Conservation (phyloP, 192 early-diverging fungal genomes). For the Gamsiella multidivaricata region DNA sequence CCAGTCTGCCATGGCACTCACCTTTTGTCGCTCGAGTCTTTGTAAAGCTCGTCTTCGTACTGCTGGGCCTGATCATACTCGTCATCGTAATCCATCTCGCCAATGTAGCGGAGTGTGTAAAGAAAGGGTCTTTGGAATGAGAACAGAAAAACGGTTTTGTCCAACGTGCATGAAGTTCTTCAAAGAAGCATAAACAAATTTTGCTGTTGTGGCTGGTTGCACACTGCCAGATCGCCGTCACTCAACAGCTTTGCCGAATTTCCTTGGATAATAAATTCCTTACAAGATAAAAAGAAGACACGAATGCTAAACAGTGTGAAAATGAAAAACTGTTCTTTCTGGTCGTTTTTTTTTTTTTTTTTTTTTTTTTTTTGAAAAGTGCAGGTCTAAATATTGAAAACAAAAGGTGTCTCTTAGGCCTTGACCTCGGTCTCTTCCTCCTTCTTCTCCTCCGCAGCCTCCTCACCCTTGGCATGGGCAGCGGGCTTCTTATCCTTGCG, state of each 20-base stretch:
- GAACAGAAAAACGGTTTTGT: conserved; percentile 4
- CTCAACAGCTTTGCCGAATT: no score
- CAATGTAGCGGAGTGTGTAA: conserved; percentile 6
- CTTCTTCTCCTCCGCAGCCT: conserved; percentile 16
- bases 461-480: conserved; percentile 22
- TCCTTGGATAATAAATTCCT: no score
- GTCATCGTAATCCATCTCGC: conserved; percentile 48
- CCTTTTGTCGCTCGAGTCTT: conserved; percentile 36
- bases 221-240: no score
- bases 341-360: neutral
- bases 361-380: neutral
- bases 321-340: no score
- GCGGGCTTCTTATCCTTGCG: conserved; percentile 53
- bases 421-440: conserved; percentile 11
- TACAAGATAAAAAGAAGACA: no score
- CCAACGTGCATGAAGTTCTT: neutral
- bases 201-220: no score
- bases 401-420: conserved; percentile 20
- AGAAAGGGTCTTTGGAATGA: neutral
- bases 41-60: conserved; percentile 52
- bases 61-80: conserved; percentile 40
- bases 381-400: conserved; percentile 10
- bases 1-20: no score
- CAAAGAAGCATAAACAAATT: no score
- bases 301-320: no score